Evolutionary conservation across 116 monocot species (phyloP).

Genomic region (Dioscorea cayenensis): DNA sequence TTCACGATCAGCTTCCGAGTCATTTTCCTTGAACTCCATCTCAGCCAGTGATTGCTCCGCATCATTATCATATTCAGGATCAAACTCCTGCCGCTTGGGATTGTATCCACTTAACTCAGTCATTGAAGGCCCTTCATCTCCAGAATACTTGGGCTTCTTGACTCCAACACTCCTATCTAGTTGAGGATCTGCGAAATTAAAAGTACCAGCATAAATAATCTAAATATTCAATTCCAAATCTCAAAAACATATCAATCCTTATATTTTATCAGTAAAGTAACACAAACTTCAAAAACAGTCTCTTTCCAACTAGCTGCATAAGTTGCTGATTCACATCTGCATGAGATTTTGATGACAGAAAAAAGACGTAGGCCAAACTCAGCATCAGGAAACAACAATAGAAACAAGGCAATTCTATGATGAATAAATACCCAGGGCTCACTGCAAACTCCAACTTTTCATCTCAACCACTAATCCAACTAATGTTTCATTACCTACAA

Average conservation of each 20-base stretch:
- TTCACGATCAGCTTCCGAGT: slow-evolving; percentile 79
- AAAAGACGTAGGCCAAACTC: no score
- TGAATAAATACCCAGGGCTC: no score
- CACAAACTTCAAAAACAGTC: no score
- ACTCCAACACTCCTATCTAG: slow-evolving; percentile 84
- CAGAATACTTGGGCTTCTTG: slow-evolving; percentile 79
- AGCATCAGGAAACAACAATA: no score
- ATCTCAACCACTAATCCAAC: no score
- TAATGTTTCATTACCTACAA: no score
- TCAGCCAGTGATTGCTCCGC: slow-evolving; percentile 90
- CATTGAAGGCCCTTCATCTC: slow-evolving; percentile 78
- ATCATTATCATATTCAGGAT: slow-evolving; percentile 97
- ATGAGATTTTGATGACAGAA: no score
- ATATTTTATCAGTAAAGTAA: no score
- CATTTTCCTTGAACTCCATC: slow-evolving; percentile 98
- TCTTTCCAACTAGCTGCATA: no score
- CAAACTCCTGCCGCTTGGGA: slow-evolving; percentile 91
- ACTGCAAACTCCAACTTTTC: no score
- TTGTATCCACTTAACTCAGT: slow-evolving; percentile 86
- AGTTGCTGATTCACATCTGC: no score
- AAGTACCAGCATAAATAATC: not conserved
- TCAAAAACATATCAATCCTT: not conserved
- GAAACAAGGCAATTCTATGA: no score
- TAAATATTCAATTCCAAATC: not conserved
- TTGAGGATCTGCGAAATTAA: slow-evolving; percentile 45